Evolutionary conservation across 768 basidiomycete species (phyloP), one percentile per base, ranked within the genome.

Genomic region (Tubosaeta sp.): DNA sequence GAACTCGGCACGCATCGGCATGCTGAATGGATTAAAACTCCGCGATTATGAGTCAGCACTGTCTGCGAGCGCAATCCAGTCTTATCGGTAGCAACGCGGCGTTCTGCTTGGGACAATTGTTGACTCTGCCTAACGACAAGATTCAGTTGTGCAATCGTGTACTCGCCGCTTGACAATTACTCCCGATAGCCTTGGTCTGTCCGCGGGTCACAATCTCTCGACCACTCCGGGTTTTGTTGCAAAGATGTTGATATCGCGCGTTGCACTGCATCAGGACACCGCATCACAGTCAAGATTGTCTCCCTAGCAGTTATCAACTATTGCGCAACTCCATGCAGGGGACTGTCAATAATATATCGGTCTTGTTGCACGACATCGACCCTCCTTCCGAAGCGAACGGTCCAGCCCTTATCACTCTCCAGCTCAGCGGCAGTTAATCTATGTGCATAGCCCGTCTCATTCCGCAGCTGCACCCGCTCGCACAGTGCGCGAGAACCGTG

Each of bases 11-110:
- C 21, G 18, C 30, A 41, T 55, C 57, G 50, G 61, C 39, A 62
- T 29, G 27, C 7, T 22, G 56, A 53, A 49, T 38, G 1, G 7
- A 45, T 62, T 65, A 0, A 57, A 52, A 29, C 57, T 53, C 62
- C 63, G 62, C 57, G 63, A 55, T 49, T 18, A 46, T 64, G 54
- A 59, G 39, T 56, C 54, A 63, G 44, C 58, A 4, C n/a, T n/a
- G n/a, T n/a, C n/a, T n/a, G n/a, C n/a, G n/a, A n/a, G n/a, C n/a
- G n/a, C n/a, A n/a, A n/a, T n/a, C n/a, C n/a, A n/a, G n/a, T n/a
- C n/a, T 32, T 32, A 16, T 32, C 32, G 14, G 32, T 32, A 12
- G 12, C 13, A 32, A 14, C 60, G 46, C 46, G 36, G 46, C 25
- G 24, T 25, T 36, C 9, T 34, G 44, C 30, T 18, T 10, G n/a